Evolutionary conservation across 352 stramenopile genomes (phyloP).

Genomic region (Stephanocyclus meneghinianus): DNA sequence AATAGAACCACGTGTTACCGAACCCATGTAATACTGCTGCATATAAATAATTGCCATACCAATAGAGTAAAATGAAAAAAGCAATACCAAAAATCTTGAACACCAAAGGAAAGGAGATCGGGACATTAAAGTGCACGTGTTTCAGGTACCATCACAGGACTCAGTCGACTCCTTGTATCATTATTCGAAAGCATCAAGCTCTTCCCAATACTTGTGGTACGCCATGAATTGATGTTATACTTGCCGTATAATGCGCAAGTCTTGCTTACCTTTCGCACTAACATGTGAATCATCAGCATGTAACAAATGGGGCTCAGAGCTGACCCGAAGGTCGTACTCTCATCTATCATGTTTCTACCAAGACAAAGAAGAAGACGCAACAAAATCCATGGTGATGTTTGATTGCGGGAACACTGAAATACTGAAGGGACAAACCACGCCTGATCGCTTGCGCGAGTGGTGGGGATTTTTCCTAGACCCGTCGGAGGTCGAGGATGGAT

Average conservation of each 20-base stretch:
- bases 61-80: not conserved
- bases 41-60: not conserved
- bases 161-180: constrained; percentile 12
- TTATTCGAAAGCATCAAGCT: not conserved
- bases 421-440: not conserved
- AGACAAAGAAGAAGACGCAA: not conserved
- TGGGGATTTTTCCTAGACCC: constrained; percentile 43
- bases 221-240: not conserved
- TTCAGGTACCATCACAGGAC: constrained; percentile 18
- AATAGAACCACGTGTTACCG: not conserved
- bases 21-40: not conserved
- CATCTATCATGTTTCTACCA: constrained; percentile 16
- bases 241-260: not conserved
- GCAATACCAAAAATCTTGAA: not conserved
- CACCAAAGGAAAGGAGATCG: constrained; percentile 7
- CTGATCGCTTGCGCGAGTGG: constrained; percentile 4
- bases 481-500: constrained; percentile 7
- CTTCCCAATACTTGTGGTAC: constrained; percentile 5
- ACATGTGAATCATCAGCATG: constrained; percentile 14
- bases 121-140: not conserved
- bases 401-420: constrained; percentile 9
- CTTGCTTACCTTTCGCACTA: not conserved
- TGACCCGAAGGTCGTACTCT: constrained; percentile 34
- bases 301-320: constrained; percentile 38
- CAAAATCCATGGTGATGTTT: constrained; percentile 11